Conservation (phyloP, 202 grass and related monocot species). For the Panicum hallii region DNA sequence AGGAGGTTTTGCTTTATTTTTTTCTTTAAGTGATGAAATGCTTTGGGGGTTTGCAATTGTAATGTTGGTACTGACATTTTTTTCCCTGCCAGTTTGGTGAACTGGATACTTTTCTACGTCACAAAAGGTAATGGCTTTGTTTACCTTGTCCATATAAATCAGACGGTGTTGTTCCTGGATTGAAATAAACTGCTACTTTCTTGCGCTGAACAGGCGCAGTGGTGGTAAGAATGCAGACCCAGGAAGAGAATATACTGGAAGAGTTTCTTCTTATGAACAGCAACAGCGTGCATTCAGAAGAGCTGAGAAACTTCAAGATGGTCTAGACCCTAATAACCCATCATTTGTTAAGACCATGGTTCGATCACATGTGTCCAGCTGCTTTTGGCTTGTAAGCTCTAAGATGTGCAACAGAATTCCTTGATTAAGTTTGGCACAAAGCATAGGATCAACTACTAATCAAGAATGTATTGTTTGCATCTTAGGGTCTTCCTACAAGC, state of each 20-base stretch:
- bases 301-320: conserved; percentile 73
- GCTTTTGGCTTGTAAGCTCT: conserved; percentile 98
- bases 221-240: conserved; percentile 51
- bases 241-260: conserved; percentile 87
- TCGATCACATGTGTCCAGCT: conserved; percentile 91
- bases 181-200: conserved; percentile 27
- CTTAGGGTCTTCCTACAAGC: conserved; percentile 74
- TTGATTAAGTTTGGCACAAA: conserved; percentile 12
- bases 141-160: conserved; percentile 32
- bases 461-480: conserved; percentile 1
- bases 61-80: conserved; percentile 24
- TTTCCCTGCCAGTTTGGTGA: conserved; percentile 64
- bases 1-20: conserved; percentile 10
- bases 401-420: conserved; percentile 42
- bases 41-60: not conserved
- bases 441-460: conserved; percentile 3
- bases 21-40: conserved; percentile 5
- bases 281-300: conserved; percentile 73
- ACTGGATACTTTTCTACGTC: conserved; percentile 61
- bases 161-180: not conserved
- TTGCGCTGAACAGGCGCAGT: conserved; percentile 54
- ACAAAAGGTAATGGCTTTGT: conserved; percentile 54
- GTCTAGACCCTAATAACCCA: conserved; percentile 64
- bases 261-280: conserved; percentile 74
- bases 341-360: conserved; percentile 96